These are phyloP conservation scores for Peribolospora baueri DNA, from an alignment of 768 basidiomycete species.

Conservation along the genomic window DNA sequence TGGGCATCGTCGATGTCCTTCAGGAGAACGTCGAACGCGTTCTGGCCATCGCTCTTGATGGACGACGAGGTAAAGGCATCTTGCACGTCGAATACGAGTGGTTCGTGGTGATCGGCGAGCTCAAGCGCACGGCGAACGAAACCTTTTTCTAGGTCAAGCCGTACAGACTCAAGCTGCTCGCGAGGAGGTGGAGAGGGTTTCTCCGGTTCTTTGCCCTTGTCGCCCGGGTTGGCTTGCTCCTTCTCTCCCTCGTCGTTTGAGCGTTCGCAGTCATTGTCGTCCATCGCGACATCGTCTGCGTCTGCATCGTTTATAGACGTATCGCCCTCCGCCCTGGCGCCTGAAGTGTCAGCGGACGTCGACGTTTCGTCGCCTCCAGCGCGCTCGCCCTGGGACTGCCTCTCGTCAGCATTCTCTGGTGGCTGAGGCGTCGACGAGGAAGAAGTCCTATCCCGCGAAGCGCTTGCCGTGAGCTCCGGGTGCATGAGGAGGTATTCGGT, in stretches of 20 bases:
- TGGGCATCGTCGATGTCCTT: constrained; percentile 45
- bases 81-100: constrained; percentile 69
- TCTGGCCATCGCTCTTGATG: constrained; percentile 18
- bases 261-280: constrained; percentile 1
- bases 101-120: constrained; percentile 64
- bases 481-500: constrained; percentile 65
- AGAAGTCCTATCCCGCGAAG: no score
- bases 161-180: constrained; percentile 36
- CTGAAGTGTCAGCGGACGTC: no score
- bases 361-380: no score
- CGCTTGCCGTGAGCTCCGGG: constrained; percentile 26
- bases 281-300: not conserved
- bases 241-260: not conserved
- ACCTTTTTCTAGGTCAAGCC: constrained; percentile 39
- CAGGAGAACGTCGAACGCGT: constrained; percentile 45
- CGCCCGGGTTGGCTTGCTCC: not conserved
- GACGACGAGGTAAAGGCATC: constrained; percentile 36
- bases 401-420: not conserved
- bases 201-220: constrained; percentile 4
- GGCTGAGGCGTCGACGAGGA: not conserved
- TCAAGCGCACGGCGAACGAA: constrained; percentile 46
- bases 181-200: constrained; percentile 16
- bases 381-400: no score
- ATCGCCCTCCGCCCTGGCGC: no score
- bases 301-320: not conserved